phyloP scores from a whole-genome alignment of 352 stramenopile species.

The Elongisporangium prolatum region DNA sequence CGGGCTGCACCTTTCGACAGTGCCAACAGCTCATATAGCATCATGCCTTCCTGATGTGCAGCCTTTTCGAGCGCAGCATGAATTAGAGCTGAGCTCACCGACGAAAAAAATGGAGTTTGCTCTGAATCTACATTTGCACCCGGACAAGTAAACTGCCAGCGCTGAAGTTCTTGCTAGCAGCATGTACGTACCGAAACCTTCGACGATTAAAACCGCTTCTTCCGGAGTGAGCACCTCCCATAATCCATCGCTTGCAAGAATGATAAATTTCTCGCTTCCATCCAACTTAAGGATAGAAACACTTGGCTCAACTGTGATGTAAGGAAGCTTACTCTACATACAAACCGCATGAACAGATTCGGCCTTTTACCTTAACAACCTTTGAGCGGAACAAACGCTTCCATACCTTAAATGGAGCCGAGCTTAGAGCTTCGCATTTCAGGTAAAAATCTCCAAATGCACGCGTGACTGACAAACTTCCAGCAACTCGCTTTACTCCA shows the following conservation, averaged over 20 bases:
- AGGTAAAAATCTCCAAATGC: constrained; percentile 93
- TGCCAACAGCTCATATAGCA: constrained; percentile 65
- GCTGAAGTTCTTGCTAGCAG: not conserved
- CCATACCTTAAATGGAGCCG: constrained; percentile 85
- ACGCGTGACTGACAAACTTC: constrained; percentile 88
- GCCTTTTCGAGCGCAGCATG: constrained; percentile 70
- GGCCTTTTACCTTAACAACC: not conserved
- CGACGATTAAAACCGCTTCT: constrained; percentile 60
- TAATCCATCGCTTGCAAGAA: constrained; percentile 78
- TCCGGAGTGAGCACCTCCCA: constrained; percentile 74
- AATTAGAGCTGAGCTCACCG: constrained; percentile 51
- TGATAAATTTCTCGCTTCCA: constrained; percentile 57
- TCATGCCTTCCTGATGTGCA: constrained; percentile 56
- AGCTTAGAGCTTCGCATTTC: constrained; percentile 90
- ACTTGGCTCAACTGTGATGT: constrained; percentile 70
- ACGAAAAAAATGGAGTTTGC: constrained; percentile 54
- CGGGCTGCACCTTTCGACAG: constrained; percentile 40
- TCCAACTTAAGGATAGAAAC: constrained; percentile 44
- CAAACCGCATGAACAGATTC: constrained; percentile 1
- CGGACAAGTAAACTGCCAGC: not conserved
- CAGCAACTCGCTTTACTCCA: constrained; percentile 89
- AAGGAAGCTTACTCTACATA: constrained; percentile 67
- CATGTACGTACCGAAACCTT: constrained; percentile 51
- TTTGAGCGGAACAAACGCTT: too few species aligned
- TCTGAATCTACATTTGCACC: constrained; percentile 22